These are phyloP conservation scores for Quercus robur DNA, from an alignment of 306 rosid genomes.

Conservation along the genomic window DNA sequence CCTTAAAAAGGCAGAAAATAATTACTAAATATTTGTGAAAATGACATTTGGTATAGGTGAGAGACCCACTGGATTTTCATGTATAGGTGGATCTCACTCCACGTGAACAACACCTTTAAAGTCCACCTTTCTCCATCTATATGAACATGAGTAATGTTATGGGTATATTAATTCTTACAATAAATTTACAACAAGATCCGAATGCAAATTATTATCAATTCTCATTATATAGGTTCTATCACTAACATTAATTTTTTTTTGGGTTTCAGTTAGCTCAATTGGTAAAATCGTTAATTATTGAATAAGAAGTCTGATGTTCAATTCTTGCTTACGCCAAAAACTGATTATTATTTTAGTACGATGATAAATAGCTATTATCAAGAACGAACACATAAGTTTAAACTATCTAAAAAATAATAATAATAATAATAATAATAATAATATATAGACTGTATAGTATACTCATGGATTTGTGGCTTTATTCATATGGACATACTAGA, in stretches of 20 bases:
- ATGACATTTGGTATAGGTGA: neutral
- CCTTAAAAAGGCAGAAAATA: neutral
- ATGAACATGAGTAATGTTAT: neutral
- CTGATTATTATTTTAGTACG: rapidly evolving
- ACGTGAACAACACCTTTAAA: conserved; percentile 5
- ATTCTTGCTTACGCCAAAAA: rapidly evolving
- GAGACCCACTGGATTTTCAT: conserved; percentile 2
- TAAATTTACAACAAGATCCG: no score
- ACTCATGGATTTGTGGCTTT: no score
- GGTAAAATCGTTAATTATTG: rapidly evolving
- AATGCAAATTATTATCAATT: no score
- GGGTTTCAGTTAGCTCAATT: rapidly evolving
- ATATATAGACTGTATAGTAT: no score
- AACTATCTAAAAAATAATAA: no score
- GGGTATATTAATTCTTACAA: no score
- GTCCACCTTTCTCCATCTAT: neutral
- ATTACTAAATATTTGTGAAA: neutral
- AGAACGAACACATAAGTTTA: rapidly evolving
- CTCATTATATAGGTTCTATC: no score
- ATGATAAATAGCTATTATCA: no score
- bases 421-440: no score
- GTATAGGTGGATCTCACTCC: conserved; percentile 17
- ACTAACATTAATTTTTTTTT: no score
- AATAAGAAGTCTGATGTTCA: rapidly evolving
- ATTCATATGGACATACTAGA: no score